Evolutionary conservation across 768 basidiomycete species (phyloP), one percentile per base, ranked within the genome.

Genomic region (Suillus decipiens): DNA sequence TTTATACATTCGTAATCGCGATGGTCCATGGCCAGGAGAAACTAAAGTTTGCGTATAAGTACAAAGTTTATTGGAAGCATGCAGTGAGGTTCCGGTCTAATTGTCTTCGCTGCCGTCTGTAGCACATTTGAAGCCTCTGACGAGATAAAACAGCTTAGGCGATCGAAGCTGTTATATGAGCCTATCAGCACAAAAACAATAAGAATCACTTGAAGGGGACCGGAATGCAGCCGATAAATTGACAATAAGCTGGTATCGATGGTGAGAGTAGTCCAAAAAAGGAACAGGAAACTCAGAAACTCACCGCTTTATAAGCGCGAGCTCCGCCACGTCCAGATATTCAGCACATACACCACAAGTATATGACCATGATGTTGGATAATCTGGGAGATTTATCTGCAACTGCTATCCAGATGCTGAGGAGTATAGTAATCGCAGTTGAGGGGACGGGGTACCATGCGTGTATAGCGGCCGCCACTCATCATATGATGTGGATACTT

Each of bases 161-260:
- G 24, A 37, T 57, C 39, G 56, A 57, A 57, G 56, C 11, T 15
- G 14, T 11, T 28, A 10, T 41, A 11, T 31, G 28, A 57, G 10
- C 17, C 10, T 39, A 39, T 39, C 5, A 57, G 37, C 17, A 17
- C 17, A 41, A 19, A 57, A 19, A 57, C 56, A 57, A 57, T 57
- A 57, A 57, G 56, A 57, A 39, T 41, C 17, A 28, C 24, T 28
- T n/a, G 56, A 41, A 57, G 39, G 14, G 37, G 55, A 37, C 22
- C 4, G n/a, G 37, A 17, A 41, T 57, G 24, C 39, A 37, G 22
- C 11, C 37, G 2, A 56, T 8, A 22, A 8, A n/a, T 57, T 57
- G 56, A 57, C 56, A 57, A 57, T 57, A 57, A 57, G 37, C 22
- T 39, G n/a, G 36, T 55, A 55, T 55, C 33, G 34, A 56, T 12